Conservation (phyloP, 768 basidiomycete genomes). For the Stropharia rugosoannulata region DNA sequence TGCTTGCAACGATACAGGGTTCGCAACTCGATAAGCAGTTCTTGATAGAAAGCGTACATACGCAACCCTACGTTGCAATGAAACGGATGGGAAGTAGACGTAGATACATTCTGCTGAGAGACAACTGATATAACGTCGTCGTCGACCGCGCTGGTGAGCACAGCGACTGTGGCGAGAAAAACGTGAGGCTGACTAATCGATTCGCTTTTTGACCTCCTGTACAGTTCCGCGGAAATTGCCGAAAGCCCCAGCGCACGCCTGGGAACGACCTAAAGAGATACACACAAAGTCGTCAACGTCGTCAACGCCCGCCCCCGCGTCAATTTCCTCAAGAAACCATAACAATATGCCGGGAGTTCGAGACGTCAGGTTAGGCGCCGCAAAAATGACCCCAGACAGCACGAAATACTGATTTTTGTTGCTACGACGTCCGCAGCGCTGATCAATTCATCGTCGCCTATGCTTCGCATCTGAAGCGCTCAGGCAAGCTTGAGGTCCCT, state of each 20-base stretch:
- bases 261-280: conserved; percentile 32
- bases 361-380: conserved; percentile 64
- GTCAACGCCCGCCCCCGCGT: conserved; percentile 44
- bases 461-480: conserved; percentile 94
- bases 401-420: conserved; percentile 15
- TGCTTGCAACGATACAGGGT: too few species aligned
- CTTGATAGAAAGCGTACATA: too few species aligned
- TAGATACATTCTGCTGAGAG: background rate
- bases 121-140: background rate
- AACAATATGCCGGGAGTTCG: conserved; percentile 79
- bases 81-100: too few species aligned
- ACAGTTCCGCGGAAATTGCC: conserved; percentile 41
- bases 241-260: conserved; percentile 32
- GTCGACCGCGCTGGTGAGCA: background rate
- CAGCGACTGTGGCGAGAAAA: background rate
- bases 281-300: conserved; percentile 51
- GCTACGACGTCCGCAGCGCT: conserved; percentile 53
- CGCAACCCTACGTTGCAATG: too few species aligned
- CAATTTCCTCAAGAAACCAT: conserved; percentile 45
- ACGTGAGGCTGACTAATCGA: conserved; percentile 17
- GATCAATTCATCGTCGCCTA: conserved; percentile 94
- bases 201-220: conserved; percentile 27
- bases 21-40: too few species aligned
- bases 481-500: conserved; percentile 98
- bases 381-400: conserved; percentile 5